Percentiles rank a stretch among this genome's conserved stretches.
phyloP scores from a whole-genome alignment of 2,329 filamentous ascomycete species.

The Laburnicola sp. region DNA sequence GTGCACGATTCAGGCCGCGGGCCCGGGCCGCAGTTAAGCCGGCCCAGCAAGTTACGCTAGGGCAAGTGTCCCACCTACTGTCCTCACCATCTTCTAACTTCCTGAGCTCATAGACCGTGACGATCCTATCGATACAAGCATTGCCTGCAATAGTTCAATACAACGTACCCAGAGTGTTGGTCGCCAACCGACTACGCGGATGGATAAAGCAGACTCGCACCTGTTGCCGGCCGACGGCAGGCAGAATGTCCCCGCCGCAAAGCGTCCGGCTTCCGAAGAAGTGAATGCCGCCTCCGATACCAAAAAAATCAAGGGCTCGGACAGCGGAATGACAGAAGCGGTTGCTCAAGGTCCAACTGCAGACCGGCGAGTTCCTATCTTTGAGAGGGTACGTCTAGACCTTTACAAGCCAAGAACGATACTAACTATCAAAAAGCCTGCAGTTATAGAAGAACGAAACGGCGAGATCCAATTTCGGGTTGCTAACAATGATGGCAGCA shows the following conservation, averaged over 20 bases:
- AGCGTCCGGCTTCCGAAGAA: constrained; percentile 9
- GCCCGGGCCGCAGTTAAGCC: too few species aligned
- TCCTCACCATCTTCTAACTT: too few species aligned
- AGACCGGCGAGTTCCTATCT: constrained; percentile 5
- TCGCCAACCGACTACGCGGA: background rate
- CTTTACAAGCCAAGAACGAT: background rate
- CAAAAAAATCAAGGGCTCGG: constrained; percentile 3
- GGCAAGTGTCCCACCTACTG: too few species aligned
- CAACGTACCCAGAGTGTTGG: background rate
- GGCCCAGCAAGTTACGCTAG: too few species aligned
- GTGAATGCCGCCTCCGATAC: constrained; percentile 1
- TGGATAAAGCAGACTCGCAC: background rate
- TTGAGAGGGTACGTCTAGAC: constrained; percentile 5
- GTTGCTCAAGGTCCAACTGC: background rate
- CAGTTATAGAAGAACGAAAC: constrained; percentile 88
- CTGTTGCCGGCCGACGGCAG: background rate
- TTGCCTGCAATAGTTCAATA: background rate
- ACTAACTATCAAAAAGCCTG: constrained; percentile 64
- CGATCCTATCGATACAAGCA: background rate
- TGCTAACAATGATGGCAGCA: constrained; percentile 90
- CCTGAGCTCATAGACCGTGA: background rate
- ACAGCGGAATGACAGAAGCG: background rate
- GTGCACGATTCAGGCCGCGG: too few species aligned
- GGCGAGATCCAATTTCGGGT: constrained; percentile 97
- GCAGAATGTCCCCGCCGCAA: constrained; percentile 3